Evolutionary conservation across 2,329 filamentous ascomycete species (phyloP), one percentile per base, ranked within the genome.

Genomic region (Sclerotinia spermophila): DNA sequence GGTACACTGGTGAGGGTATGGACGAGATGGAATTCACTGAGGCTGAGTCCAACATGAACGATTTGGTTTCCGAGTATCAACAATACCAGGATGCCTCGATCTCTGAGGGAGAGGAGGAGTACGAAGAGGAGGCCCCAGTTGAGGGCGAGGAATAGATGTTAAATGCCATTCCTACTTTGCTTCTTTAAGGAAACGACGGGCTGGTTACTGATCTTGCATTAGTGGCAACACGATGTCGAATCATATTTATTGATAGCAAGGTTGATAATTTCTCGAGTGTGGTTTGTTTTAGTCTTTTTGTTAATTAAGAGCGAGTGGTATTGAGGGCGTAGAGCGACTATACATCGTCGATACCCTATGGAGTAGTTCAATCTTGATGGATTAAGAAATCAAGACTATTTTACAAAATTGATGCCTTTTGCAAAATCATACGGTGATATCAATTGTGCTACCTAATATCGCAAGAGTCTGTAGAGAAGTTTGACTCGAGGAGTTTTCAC

Each of bases 21-120:
- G 96, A 99, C 86, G 96, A 99, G 91, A 98, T 99, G 96, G 96
- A 99, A 87, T 99, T 99, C 88, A 99, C 96, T 82, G 96, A 99
- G 89, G 96, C 96, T 79, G 96, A 99, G 91, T 97, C 93, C 86
- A 99, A 99, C 89, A 98, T 99, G 96, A 98, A 99, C 88, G 96
- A 99, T 84, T 87, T 99, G 82, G 95, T 99, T 80, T 97, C 94
- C 74, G 96, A 99, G 85, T 99, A 99, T 88, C 96, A 98, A 90
- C 96, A 99, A 85, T 99, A 99, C 90, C 96, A 99, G 90, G 96
- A 99, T 84, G 96, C 96, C 82, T 92, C 93, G 80, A 89, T 97
- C 84, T 96, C 96, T 73, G 96, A 99, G 85, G 95, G 93, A 79
- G 95, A 98, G 85, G 94, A 97, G 86, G 94, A 97, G 82, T 84